phyloP scores from a whole-genome alignment of 768 basidiomycete species.

The Ramaria sp. region DNA sequence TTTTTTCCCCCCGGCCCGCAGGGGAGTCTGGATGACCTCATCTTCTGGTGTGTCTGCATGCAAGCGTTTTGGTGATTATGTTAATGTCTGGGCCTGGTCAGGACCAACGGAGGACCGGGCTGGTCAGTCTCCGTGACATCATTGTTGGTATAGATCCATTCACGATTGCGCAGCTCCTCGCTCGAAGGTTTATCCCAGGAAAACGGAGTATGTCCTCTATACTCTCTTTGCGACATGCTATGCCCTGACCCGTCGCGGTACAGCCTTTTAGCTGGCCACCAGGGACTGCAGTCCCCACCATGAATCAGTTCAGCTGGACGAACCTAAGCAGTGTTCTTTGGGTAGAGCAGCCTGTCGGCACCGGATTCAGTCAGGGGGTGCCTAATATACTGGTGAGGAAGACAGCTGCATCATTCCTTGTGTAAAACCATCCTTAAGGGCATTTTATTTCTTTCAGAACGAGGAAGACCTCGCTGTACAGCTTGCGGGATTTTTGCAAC shows the following conservation, averaged over 20 bases:
- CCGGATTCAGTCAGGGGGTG: conserved; percentile 61
- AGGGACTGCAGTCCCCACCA: conserved; percentile 53
- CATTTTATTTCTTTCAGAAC: conserved; percentile 19
- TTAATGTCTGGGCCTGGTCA: conserved; percentile 16
- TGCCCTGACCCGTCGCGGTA: neutral
- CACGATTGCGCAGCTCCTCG: conserved; percentile 29
- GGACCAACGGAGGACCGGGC: conserved; percentile 77
- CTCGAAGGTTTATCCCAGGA: conserved; percentile 63
- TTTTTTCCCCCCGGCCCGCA: conserved; percentile 71
- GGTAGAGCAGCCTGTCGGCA: conserved; percentile 74
- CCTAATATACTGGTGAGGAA: conserved; percentile 43
- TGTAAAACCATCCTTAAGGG: neutral
- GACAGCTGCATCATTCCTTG: neutral
- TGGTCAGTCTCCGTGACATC: conserved; percentile 22
- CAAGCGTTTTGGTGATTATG: neutral
- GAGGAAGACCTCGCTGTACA: conserved; percentile 49
- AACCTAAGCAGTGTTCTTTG: conserved; percentile 66
- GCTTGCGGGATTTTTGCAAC: conserved; percentile 52
- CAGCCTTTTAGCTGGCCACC: conserved; percentile 59
- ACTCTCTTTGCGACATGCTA: neutral
- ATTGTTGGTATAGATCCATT: neutral
- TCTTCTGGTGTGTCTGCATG: conserved; percentile 48
- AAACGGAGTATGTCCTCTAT: conserved; percentile 43
- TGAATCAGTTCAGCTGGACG: conserved; percentile 66
- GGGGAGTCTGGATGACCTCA: conserved; percentile 60